Conservation (phyloP, 2,329 filamentous ascomycete species). For the Clarireedia monteithiana region DNA sequence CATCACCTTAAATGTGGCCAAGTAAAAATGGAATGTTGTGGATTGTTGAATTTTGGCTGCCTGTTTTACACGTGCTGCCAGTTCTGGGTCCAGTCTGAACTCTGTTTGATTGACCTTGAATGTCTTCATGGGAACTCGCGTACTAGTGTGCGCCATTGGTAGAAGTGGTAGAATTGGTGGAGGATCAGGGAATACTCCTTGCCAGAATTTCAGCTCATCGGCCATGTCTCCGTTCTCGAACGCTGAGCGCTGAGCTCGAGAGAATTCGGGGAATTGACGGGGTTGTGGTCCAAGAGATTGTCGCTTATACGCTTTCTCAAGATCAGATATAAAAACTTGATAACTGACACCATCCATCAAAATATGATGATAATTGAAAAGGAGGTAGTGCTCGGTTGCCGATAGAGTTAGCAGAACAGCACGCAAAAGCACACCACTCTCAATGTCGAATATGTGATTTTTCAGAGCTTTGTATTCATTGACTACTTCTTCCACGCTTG, state of each 20-base stretch:
- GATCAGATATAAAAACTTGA: slow-evolving; percentile 32
- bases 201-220: slow-evolving; percentile 32
- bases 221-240: slow-evolving; percentile 25
- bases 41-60: slow-evolving; percentile 20
- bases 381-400: slow-evolving; percentile 31
- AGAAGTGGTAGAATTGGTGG: slow-evolving; percentile 30
- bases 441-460: not conserved
- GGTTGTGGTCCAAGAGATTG: slow-evolving; percentile 1
- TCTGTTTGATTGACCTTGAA: slow-evolving; percentile 17
- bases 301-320: not conserved
- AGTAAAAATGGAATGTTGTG: slow-evolving; percentile 39
- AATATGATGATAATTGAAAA: slow-evolving; percentile 43
- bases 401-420: slow-evolving; percentile 32
- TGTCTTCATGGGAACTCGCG: slow-evolving; percentile 11
- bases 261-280: slow-evolving; percentile 32
- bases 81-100: slow-evolving; percentile 12
- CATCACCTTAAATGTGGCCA: slow-evolving; percentile 34
- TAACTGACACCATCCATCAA: slow-evolving; percentile 41
- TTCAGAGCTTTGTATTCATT: not conserved
- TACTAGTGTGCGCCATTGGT: slow-evolving; percentile 22
- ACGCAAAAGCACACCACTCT: slow-evolving; percentile 5
- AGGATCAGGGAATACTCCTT: not conserved
- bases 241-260: slow-evolving; percentile 27
- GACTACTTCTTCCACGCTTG: not conserved
- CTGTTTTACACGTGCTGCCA: slow-evolving; percentile 21